A percentile compares a stretch with the other conserved stretches of the same genome.
These are phyloP conservation scores for Ustilago esculenta DNA, from an alignment of 1,284 basidiomycete genomes.

Conservation along the genomic window DNA sequence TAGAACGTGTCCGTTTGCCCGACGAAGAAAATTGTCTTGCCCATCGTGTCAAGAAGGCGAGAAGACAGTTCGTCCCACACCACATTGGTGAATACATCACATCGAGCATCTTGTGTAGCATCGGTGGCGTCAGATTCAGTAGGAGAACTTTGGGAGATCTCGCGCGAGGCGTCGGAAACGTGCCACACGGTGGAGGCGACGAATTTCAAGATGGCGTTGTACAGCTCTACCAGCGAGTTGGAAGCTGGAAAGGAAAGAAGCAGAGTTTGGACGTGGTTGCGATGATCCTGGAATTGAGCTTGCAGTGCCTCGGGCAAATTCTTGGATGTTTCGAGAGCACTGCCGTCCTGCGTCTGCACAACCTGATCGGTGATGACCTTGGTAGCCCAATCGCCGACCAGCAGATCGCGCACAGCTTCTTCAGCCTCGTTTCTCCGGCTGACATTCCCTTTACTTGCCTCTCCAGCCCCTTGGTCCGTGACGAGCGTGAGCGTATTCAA, in stretches of 20 bases:
- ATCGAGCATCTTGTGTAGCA: neutral
- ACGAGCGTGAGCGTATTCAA: conserved; percentile 18
- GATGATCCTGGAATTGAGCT: conserved; percentile 79
- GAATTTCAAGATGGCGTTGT: conserved; percentile 81
- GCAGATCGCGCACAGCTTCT: conserved; percentile 39
- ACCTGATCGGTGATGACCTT: conserved; percentile 10
- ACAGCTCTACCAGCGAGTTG: conserved; percentile 73
- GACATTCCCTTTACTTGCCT: neutral
- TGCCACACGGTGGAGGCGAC: conserved; percentile 76
- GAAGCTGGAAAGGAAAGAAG: conserved; percentile 67
- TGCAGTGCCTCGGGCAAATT: conserved; percentile 8
- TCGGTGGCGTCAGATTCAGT: neutral
- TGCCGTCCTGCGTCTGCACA: neutral
- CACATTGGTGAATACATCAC: conserved; percentile 72
- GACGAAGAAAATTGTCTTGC: conserved; percentile 84
- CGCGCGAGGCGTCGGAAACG: conserved; percentile 81
- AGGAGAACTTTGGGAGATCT: conserved; percentile 1
- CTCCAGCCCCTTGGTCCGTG: neutral
- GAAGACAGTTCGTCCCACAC: conserved; percentile 85
- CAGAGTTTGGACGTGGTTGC: conserved; percentile 33
- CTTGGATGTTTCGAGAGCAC: neutral
- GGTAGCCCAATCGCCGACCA: conserved; percentile 33
- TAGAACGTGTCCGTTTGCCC: conserved; percentile 90
- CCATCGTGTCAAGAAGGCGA: conserved; percentile 78
- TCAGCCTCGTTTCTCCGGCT: conserved; percentile 45